phyloP scores from a whole-genome alignment of 257 asterid species.

The Solanum chilense region DNA sequence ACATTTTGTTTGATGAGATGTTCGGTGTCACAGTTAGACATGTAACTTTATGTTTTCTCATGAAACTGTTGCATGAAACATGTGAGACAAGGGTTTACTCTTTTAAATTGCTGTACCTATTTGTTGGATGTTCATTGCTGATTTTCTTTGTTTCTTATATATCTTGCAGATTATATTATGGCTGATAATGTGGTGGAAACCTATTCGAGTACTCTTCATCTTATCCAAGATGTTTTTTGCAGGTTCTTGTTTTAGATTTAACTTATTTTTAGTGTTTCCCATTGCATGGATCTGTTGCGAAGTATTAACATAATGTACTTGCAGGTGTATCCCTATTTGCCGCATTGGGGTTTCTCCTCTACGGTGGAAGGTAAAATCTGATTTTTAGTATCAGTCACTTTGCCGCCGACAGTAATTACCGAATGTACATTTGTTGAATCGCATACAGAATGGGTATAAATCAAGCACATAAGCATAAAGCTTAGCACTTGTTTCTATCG shows the following conservation, averaged over 20 bases:
- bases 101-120: not conserved
- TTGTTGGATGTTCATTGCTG: not conserved
- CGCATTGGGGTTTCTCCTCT: slow-evolving; percentile 86
- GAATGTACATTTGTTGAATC: not conserved
- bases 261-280: not conserved
- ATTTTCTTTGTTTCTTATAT: slow-evolving; percentile 3
- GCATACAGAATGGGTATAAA: not conserved
- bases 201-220: slow-evolving; percentile 39
- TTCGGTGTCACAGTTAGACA: not conserved
- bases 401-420: not conserved
- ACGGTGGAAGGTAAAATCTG: slow-evolving; percentile 83
- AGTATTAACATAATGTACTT: slow-evolving; percentile 17
- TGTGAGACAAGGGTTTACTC: not conserved
- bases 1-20: not conserved
- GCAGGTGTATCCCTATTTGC: slow-evolving; percentile 88
- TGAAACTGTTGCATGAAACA: not conserved
- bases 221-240: slow-evolving; percentile 93
- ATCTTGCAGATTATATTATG: slow-evolving; percentile 57
- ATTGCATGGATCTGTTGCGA: not conserved
- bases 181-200: slow-evolving; percentile 92
- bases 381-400: not conserved
- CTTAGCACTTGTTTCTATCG: not conserved
- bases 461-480: not conserved
- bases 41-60: not conserved
- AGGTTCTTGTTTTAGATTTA: slow-evolving; percentile 33